Evolutionary conservation across 2,329 filamentous ascomycete species (phyloP).

Genomic region (Cadophora malorum): DNA sequence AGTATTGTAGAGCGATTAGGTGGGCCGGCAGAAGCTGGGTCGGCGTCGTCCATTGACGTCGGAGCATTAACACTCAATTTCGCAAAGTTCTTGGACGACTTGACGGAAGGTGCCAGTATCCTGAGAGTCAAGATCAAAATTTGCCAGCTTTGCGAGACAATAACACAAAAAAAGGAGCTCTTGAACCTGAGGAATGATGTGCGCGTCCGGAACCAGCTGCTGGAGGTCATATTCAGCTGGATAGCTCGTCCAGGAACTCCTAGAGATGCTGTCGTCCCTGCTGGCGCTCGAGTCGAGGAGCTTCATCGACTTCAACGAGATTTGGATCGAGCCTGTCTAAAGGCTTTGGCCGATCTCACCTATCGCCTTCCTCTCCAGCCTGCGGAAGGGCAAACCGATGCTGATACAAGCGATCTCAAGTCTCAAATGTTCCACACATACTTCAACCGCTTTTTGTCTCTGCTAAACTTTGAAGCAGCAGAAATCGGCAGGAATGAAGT

Average conservation of each 20-base stretch:
- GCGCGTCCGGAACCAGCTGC: constrained; percentile 69
- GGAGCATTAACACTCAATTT: constrained; percentile 69
- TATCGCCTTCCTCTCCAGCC: constrained; percentile 71
- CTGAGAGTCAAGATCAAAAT: constrained; percentile 72
- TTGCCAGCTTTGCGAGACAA: constrained; percentile 69
- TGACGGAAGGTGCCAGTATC: constrained; percentile 60
- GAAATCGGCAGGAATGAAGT: constrained; percentile 54
- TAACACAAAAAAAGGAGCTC: constrained; percentile 71
- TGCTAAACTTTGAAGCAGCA: constrained; percentile 64
- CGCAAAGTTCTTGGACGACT: constrained; percentile 68
- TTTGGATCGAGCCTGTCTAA: constrained; percentile 69
- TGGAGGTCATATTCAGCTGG: constrained; percentile 73
- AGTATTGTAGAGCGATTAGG: constrained; percentile 69
- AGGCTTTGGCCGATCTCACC: constrained; percentile 69
- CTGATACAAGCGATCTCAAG: constrained; percentile 70
- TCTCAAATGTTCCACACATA: constrained; percentile 76
- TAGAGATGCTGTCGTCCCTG: constrained; percentile 50
- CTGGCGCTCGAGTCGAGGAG: constrained; percentile 61
- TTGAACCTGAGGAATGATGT: constrained; percentile 73
- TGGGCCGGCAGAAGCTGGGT: constrained; percentile 65
- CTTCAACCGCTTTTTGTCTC: constrained; percentile 71
- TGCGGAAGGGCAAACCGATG: constrained; percentile 68
- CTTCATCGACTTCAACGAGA: constrained; percentile 65
- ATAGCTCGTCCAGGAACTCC: constrained; percentile 66
- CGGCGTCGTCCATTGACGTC: constrained; percentile 68